phyloP scores from a whole-genome alignment of 768 basidiomycete species.

The Russula sp. region DNA sequence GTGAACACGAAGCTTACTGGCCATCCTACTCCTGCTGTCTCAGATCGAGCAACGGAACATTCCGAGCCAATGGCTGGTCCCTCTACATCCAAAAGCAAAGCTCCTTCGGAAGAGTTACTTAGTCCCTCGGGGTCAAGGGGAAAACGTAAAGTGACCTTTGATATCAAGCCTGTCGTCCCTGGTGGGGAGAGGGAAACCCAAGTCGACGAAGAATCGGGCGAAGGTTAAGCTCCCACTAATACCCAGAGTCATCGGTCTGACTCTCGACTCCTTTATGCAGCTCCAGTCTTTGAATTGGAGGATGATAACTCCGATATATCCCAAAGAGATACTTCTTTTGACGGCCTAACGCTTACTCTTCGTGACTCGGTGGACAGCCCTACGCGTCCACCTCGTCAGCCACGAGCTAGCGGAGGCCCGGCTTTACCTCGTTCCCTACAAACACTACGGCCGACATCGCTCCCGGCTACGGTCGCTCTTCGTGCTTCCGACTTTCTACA shows the following conservation, averaged over 20 bases:
- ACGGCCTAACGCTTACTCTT: conserved; percentile 32
- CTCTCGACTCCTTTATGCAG: conserved; percentile 29
- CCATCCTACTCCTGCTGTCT: conserved; percentile 2
- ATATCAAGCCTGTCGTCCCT: conserved; percentile 51
- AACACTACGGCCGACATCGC: conserved; percentile 55
- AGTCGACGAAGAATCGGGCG: conserved; percentile 27
- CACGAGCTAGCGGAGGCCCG: conserved; percentile 27
- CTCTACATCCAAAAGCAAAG: conserved; percentile 9
- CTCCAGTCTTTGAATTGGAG: conserved; percentile 66
- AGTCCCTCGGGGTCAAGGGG: conserved; percentile 33
- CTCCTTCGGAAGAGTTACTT: conserved; percentile 1
- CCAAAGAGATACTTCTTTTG: conserved; percentile 27
- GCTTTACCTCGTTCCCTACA: conserved; percentile 52
- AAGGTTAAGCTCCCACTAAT: conserved; percentile 25
- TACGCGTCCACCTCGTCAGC: conserved; percentile 23
- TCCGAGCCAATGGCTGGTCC: conserved; percentile 2
- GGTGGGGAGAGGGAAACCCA: conserved; percentile 27
- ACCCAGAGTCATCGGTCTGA: conserved; percentile 1
- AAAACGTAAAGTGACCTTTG: conserved; percentile 68
- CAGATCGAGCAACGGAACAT: neutral
- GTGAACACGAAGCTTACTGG: conserved; percentile 14
- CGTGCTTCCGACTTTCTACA: conserved; percentile 28
- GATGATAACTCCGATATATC: conserved; percentile 37
- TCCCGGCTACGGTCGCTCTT: conserved; percentile 59
- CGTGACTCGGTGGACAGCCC: conserved; percentile 27